Evolutionary conservation across 2,329 filamentous ascomycete species (phyloP), one percentile per base, ranked within the genome.

Genomic region (Chaetomiaceae sp.): DNA sequence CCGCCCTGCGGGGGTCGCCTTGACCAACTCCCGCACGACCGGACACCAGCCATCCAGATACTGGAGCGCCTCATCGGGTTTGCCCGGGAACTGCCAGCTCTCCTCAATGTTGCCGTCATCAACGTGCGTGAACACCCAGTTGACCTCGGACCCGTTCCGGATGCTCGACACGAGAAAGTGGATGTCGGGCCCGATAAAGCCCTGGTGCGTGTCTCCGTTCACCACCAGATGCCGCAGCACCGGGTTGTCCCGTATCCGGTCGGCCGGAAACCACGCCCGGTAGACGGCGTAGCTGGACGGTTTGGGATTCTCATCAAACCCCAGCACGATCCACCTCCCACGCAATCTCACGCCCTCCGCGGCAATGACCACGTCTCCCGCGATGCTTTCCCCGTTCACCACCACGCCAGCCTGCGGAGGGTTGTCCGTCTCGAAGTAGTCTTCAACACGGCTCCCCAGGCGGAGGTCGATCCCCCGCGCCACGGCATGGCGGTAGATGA

Each of bases 81-180:
- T 68, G 11, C 65, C 66, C 0, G 67, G 67, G 38, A 71, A 68
- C 40, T 65, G 66, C 68, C 68, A 73, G 18, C 68, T 70, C 52
- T 74, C 68, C 40, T 72, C 64, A 32, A 73, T 70, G 48, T 72
- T 68, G 5, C 63, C 66, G 38, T 71, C 67, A 36, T 68, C 71
- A 42, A 70, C 60, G 43, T 63, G 60, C 24, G 76, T 77, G 42
- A 73, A 72, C 6, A 76, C 73, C 74, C 72, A 77, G 47, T 68
- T 73, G 45, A 78, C 70, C 48, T 76, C 72, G 38, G 68, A 66
- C 8, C 73, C 73, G 34, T 67, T 66, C 56, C 75, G 76, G 48
- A 75, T 68, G 2, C 68, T 70, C n/a, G 71, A 75, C 6, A 69
- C 71, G 26, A 76, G 68, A 57, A 73, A 73, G 56, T 75, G 72